Base-by-base conservation (phyloP, 331 rosid genomes). In the Arachis monticola region DNA sequence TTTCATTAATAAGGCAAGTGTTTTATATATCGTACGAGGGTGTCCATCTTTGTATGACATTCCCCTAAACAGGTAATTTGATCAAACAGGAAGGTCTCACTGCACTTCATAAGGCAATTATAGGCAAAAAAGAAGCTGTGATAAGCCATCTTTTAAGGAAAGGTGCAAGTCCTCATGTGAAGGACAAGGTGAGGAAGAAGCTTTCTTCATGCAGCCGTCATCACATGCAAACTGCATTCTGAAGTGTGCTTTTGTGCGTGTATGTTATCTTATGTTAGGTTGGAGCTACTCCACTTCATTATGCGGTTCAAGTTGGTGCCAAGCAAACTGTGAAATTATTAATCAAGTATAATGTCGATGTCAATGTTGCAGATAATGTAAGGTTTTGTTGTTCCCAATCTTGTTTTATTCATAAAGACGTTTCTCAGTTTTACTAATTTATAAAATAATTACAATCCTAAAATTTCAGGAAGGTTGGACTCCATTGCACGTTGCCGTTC, bases 201-300 rank as follows among this genome's bases (percentile, higher is more conserved):
- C 45, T 10, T 60, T 69, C 71, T 57, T 46, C 60, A 40, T 10
- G 0, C 11, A 60, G 52, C 48, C 70, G 22, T 79, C 76, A 1
- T 50, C 45, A 73, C 67, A 57, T 31, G 70, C 8, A 53, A 41
- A 17, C 45, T 57, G 60, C 64, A 8, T 60, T 77, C 17, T 67
- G 66, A 61, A 70, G 55, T 64, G 72, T 57, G 67, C 64, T 50
- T 63, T 10, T 60, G 59, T 53, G 72, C 70, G 60, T 77, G 46
- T 79, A 32, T 68, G 31, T 47, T 73, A 22, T 22, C 30, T 69
- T 51, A 32, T 82, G 70, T 80, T 78, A 94, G 99, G 93, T 91
- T 85, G 99, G 97, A 51, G 96, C 99, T 78, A 84, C 99, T 60
- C 91, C 95, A 46, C 99, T 94, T 79, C 99, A 94, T 86, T 90